phyloP scores from a whole-genome alignment of 768 basidiomycete genomes.

The Serendipita sp. region DNA sequence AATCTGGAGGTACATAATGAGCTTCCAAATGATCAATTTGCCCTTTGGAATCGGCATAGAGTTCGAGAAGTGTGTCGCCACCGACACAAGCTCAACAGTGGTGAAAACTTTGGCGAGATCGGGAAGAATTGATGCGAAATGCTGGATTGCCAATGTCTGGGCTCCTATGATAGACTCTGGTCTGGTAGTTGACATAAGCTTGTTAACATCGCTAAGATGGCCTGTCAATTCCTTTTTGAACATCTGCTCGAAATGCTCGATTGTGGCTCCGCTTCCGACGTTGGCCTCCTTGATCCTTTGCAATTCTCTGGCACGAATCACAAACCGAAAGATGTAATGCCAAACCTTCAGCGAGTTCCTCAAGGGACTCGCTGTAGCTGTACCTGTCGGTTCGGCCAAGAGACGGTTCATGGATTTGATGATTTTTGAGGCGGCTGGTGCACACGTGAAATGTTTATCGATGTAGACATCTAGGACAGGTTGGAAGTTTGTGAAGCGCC shows the following conservation, averaged over 20 bases:
- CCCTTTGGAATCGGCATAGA: slow-evolving; percentile 63
- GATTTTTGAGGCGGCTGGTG: slow-evolving; percentile 67
- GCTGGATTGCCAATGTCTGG: slow-evolving; percentile 83
- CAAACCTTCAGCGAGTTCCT: slow-evolving; percentile 89
- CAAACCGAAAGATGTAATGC: slow-evolving; percentile 93
- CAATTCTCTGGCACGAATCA: slow-evolving; percentile 73
- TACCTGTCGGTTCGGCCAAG: slow-evolving; percentile 51
- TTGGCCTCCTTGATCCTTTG: slow-evolving; percentile 70
- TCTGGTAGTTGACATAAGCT: slow-evolving; percentile 67
- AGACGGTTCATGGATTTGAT: slow-evolving; percentile 77
- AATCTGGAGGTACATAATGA: slow-evolving; percentile 86
- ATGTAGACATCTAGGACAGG: slow-evolving; percentile 90
- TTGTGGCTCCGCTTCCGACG: slow-evolving; percentile 64
- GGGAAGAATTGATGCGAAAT: slow-evolving; percentile 83
- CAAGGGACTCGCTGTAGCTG: slow-evolving; percentile 58
- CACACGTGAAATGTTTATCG: slow-evolving; percentile 69
- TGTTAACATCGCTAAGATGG: slow-evolving; percentile 66
- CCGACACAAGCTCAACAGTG: slow-evolving; percentile 68
- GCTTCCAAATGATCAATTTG: slow-evolving; percentile 81
- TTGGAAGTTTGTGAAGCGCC: slow-evolving; percentile 89
- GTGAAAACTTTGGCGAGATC: slow-evolving; percentile 69
- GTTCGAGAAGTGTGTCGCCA: slow-evolving; percentile 67
- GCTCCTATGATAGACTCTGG: slow-evolving; percentile 89
- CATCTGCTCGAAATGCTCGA: slow-evolving; percentile 65
- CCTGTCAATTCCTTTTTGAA: slow-evolving; percentile 73